A percentile compares a stretch with the other conserved stretches of the same genome.
These are phyloP conservation scores for Fusarium secorum DNA, from an alignment of 2,329 filamentous ascomycete species.

Conservation along the genomic window DNA sequence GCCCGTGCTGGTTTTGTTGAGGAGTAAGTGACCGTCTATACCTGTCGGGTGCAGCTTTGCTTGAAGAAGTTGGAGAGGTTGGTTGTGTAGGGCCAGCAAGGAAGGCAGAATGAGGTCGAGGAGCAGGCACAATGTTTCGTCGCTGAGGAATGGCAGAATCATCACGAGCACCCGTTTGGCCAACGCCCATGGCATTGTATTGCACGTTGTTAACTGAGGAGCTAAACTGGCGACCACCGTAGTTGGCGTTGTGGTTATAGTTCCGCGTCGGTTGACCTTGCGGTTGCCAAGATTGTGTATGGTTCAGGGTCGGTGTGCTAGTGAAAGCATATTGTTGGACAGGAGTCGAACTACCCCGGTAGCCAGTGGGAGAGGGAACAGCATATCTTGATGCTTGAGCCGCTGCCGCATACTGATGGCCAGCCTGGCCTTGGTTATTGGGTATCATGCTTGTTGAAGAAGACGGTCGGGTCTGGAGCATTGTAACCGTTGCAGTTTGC, in stretches of 20 bases:
- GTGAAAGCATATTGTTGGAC: constrained; percentile 82
- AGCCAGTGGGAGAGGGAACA: constrained; percentile 54
- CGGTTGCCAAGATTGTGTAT: constrained; percentile 61
- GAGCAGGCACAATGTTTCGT: constrained; percentile 51
- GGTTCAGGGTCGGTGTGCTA: constrained; percentile 70
- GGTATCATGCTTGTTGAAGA: constrained; percentile 61
- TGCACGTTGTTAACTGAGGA: constrained; percentile 52
- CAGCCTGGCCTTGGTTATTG: constrained; percentile 57
- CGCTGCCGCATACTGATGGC: constrained; percentile 59
- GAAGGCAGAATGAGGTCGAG: constrained; percentile 55
- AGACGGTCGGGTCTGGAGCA: constrained; percentile 77
- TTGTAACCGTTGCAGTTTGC: constrained; percentile 75
- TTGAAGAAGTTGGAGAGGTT: constrained; percentile 52
- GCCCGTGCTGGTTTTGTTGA: constrained; percentile 46
- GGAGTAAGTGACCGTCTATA: constrained; percentile 69
- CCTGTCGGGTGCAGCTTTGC: constrained; percentile 72
- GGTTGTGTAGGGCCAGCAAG: constrained; percentile 55
- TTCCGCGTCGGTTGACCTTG: constrained; percentile 32
- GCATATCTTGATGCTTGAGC: constrained; percentile 46
- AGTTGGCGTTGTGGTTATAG: constrained; percentile 40
- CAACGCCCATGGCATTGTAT: constrained; percentile 49
- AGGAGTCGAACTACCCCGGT: constrained; percentile 64
- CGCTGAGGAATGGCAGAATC: constrained; percentile 57
- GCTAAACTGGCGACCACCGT: constrained; percentile 47
- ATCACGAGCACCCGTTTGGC: constrained; percentile 58